Evolutionary conservation across 768 basidiomycete species (phyloP).

Genomic region (Daedaleopsis sinensis): DNA sequence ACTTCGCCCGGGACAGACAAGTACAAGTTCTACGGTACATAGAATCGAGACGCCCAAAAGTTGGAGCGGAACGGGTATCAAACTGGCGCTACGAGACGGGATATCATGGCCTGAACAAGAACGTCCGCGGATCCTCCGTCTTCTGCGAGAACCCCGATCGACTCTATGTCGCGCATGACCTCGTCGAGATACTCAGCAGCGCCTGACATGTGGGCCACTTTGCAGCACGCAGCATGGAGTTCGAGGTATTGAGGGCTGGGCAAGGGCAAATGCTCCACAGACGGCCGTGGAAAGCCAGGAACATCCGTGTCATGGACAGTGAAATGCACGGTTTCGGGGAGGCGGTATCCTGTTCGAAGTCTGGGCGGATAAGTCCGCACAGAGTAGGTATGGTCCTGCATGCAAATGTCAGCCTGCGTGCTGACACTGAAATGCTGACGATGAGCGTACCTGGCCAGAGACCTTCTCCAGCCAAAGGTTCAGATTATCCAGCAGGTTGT

Average conservation of each 20-base stretch:
- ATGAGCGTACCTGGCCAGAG: not conserved
- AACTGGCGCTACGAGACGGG: not conserved
- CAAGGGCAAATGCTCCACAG: not conserved
- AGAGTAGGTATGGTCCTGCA: not conserved
- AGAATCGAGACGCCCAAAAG: too few species aligned
- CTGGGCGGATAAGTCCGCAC: not conserved
- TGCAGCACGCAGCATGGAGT: constrained; percentile 1
- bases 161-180: not conserved
- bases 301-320: not conserved
- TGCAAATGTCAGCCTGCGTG: not conserved
- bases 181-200: constrained; percentile 1
- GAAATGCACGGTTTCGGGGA: too few species aligned
- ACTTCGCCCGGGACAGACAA: too few species aligned
- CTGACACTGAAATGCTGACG: too few species aligned
- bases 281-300: not conserved
- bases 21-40: too few species aligned
- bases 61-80: not conserved
- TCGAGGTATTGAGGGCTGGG: constrained; percentile 2
- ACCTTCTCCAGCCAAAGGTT: not conserved
- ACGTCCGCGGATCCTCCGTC: not conserved
- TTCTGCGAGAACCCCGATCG: not conserved
- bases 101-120: not conserved
- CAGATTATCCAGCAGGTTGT: not conserved
- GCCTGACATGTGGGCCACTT: constrained; percentile 5
- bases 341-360: too few species aligned